Evolutionary conservation across 2,329 filamentous ascomycete genomes (phyloP), one percentile per base, ranked within the genome.

Genomic region (Trichoderma asperellum): DNA sequence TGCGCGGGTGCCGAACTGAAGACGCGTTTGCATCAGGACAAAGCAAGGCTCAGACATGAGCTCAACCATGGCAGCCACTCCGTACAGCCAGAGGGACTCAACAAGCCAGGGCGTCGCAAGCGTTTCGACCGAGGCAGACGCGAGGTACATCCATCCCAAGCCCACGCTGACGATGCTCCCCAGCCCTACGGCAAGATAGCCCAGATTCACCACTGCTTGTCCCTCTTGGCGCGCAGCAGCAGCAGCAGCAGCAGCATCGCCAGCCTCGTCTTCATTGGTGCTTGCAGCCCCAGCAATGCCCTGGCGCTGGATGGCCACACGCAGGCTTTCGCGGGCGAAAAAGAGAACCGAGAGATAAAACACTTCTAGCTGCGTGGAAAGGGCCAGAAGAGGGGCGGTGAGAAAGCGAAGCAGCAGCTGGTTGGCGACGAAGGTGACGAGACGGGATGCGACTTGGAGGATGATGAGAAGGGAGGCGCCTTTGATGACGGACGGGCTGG

Each of bases 341-440:
- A 97, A 97, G 0, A 99, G 86, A n/a, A 96, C 90, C 0, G 94
- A 93, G 56, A 97, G 91, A 70, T 95, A 94, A 79, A 94, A 97
- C 0, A 98, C 89, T 75, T 99, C 96, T 3, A 99, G 86, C 79
- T 97, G 96, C 0, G 94, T 91, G 2, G 94, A 91, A 5, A 97
- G 85, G 6, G 95, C 96, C 1, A 99, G 87, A 0, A 96, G 85
- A 70, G 91, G 87, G 0, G 96, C 94, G 1, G 94, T 97, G 56
- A 98, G 83, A 77, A 92, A 95, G 43, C 95, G 92, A 8, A 99
- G 86, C 35, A 99, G 87, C 47, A 97, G 79, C 79, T 99, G 95
- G 81, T 98, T 99, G 77, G 96, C 92, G 73, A 91, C 81, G 81
- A 99, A 99, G 29, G 95, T 98, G 72, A 97, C 83, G 67, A 91